These are phyloP conservation scores for Russula olivacea DNA, from an alignment of 768 basidiomycete species.

Conservation along the genomic window DNA sequence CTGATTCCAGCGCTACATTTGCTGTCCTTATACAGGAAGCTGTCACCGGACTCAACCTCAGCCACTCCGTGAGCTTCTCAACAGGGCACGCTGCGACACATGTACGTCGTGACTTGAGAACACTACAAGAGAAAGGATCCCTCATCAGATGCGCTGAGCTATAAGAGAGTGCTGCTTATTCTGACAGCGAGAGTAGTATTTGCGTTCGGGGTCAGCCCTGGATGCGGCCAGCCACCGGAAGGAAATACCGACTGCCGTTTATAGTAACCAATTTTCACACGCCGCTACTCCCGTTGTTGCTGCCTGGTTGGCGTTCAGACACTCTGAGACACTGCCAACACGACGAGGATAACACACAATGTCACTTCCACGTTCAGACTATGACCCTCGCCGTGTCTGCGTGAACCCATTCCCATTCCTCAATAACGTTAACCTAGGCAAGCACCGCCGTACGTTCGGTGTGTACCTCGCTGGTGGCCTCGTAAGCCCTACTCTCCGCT, in stretches of 20 bases:
- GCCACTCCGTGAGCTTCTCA: not conserved
- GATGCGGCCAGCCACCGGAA: too few species aligned
- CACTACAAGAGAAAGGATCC: not conserved
- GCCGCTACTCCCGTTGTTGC: not conserved
- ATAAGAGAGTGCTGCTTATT: not conserved
- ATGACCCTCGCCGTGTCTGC: conserved; percentile 85
- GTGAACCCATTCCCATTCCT: conserved; percentile 70
- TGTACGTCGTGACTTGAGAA: not conserved
- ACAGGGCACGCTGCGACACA: not conserved
- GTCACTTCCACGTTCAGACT: conserved; percentile 64
- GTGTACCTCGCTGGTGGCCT: conserved; percentile 90
- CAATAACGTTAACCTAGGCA: conserved; percentile 56
- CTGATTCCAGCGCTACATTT: not conserved
- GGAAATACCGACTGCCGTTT: not conserved
- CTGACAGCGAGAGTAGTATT: not conserved
- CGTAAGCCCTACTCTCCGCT: conserved; percentile 45
- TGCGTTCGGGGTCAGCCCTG: not conserved
- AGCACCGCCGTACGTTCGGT: conserved; percentile 74
- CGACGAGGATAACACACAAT: conserved; percentile 31
- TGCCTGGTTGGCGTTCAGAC: too few species aligned
- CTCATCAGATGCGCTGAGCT: not conserved
- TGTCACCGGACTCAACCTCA: not conserved
- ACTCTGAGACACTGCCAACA: not conserved
- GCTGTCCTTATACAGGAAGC: not conserved
- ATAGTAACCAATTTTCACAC: conserved; percentile 4